Conservation (phyloP, 2,329 filamentous ascomycete genomes). For the Cadophora gregata region DNA sequence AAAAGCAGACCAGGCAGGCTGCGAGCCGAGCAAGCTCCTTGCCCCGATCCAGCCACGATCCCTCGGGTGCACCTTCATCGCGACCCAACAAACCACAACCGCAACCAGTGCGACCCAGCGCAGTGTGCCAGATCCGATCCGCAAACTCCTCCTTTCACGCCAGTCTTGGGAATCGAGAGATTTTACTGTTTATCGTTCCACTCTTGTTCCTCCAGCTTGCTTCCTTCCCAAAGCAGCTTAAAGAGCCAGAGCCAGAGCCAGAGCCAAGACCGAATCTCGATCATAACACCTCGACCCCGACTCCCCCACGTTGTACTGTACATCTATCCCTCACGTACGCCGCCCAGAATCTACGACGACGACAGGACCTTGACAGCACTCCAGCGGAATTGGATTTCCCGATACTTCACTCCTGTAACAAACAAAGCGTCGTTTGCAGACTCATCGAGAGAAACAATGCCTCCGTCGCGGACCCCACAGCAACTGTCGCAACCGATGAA, state of each 20-base stretch:
- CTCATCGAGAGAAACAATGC: background rate
- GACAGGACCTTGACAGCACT: background rate
- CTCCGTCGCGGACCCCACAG: constrained; percentile 9
- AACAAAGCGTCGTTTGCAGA: background rate
- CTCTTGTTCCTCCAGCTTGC: background rate
- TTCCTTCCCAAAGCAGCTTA: constrained; percentile 5
- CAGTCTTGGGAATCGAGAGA: background rate
- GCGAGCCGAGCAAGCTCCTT: background rate
- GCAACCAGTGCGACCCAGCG: background rate
- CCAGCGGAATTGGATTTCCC: background rate
- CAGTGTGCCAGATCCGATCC: background rate
- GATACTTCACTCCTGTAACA: background rate
- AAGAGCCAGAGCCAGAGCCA: background rate
- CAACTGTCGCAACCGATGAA: constrained; percentile 8
- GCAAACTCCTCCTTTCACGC: background rate
- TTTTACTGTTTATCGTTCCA: background rate
- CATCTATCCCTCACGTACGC: background rate
- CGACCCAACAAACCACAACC: background rate
- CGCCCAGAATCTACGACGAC: background rate
- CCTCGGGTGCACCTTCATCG: constrained; percentile 10
- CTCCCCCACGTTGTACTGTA: constrained; percentile 6
- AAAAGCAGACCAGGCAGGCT: too few species aligned
- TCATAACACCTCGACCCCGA: constrained; percentile 2
- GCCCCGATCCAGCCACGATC: constrained; percentile 1
- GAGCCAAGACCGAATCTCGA: background rate